Conservation (phyloP, 306 rosid genomes). For the Mucuna pruriens region DNA sequence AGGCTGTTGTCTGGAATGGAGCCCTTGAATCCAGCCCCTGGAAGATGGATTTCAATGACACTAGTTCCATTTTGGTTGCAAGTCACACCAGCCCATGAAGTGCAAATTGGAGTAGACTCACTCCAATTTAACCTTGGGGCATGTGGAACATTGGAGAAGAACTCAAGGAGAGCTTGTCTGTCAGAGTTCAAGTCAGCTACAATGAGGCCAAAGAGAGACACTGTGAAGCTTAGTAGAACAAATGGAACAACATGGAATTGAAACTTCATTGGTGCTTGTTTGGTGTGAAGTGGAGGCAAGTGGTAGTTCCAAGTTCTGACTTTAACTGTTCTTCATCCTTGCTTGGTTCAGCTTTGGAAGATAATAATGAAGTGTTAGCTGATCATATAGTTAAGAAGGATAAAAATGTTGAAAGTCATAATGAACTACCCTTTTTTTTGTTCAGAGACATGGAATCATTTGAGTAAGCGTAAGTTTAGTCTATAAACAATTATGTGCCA, state of each 20-base stretch:
- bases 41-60: conserved; percentile 63
- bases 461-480: neutral
- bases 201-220: conserved; percentile 32
- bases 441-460: neutral
- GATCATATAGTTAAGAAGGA: conserved; percentile 15
- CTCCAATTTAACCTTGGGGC: conserved; percentile 66
- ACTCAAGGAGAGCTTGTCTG: conserved; percentile 58
- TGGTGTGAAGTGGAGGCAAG: conserved; percentile 22
- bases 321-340: conserved; percentile 41
- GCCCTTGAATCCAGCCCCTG: conserved; percentile 62
- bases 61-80: conserved; percentile 50
- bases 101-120: conserved; percentile 53
- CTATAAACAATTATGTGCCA: neutral
- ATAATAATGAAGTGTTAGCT: conserved; percentile 41
- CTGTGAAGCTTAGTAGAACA: conserved; percentile 38
- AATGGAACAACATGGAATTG: conserved; percentile 38
- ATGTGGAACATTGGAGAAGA: conserved; percentile 51
- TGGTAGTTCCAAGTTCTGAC: conserved; percentile 19
- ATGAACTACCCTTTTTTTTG: conserved; percentile 9
- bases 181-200: conserved; percentile 64
- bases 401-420: conserved; percentile 22
- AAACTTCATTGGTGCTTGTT: conserved; percentile 51
- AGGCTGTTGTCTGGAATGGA: conserved; percentile 58
- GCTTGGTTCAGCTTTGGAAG: conserved; percentile 44
- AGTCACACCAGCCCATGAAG: conserved; percentile 67